Evolutionary conservation across 768 basidiomycete species (phyloP).

Genomic region (Leccinellum rugosiceps): DNA sequence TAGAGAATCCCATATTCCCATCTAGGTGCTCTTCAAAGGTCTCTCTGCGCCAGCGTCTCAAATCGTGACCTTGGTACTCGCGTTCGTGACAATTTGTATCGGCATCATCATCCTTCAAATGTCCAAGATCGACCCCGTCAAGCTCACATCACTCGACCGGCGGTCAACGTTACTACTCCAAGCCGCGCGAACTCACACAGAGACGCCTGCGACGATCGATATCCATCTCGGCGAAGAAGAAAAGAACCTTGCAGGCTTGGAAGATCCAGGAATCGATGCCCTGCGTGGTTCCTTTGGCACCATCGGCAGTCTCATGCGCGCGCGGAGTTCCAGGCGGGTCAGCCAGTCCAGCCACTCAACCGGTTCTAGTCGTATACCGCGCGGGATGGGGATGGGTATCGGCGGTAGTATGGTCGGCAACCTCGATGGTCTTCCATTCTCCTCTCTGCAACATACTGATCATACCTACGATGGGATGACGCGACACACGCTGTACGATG

Average conservation of each 20-base stretch:
- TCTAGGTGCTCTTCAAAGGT: constrained; percentile 84
- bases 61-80: constrained; percentile 90
- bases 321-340: constrained; percentile 50
- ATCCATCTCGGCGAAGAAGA: constrained; percentile 55
- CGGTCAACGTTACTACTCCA: constrained; percentile 87
- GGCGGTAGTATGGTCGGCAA: constrained; percentile 30
- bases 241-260: constrained; percentile 52
- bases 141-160: constrained; percentile 79
- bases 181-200: constrained; percentile 73
- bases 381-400: constrained; percentile 22
- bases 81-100: constrained; percentile 85
- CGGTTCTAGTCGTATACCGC: constrained; percentile 18
- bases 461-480: constrained; percentile 51
- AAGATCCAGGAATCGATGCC: constrained; percentile 92
- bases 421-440: constrained; percentile 20
- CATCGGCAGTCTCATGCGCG: constrained; percentile 85
- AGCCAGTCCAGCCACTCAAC: constrained; percentile 44
- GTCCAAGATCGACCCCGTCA: constrained; percentile 87
- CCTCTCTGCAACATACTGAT: constrained; percentile 29
- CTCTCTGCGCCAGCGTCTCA: constrained; percentile 70
- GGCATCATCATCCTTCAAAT: constrained; percentile 96
- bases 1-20: constrained; percentile 2
- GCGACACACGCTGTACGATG: constrained; percentile 86
- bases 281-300: constrained; percentile 90
- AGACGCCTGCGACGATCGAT: constrained; percentile 37